Evolutionary conservation across 2,329 filamentous ascomycete genomes (phyloP).

Genomic region (Paecilomyces dactylethromorphus): DNA sequence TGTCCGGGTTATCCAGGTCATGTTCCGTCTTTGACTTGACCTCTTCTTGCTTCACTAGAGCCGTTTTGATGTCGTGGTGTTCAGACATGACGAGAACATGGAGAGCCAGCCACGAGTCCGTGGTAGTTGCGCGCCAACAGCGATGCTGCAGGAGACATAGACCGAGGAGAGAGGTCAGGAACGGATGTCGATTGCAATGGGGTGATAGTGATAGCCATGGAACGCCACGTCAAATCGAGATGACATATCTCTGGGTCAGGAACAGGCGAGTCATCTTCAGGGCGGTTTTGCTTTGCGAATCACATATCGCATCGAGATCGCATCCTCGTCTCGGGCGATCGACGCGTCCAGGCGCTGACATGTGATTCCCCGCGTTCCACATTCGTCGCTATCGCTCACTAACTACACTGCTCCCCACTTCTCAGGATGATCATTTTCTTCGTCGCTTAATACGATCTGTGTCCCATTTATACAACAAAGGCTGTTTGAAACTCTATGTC

Average conservation of each 20-base stretch:
- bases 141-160: not conserved
- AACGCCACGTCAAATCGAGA: not conserved
- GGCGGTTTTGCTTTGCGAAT: not conserved
- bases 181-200: not conserved
- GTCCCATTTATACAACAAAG: not conserved
- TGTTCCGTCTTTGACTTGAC: not conserved
- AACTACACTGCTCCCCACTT: too few species aligned
- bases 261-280: not conserved
- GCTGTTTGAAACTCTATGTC: not conserved
- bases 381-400: not conserved
- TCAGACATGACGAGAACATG: slow-evolving; percentile 2
- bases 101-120: not conserved
- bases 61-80: not conserved
- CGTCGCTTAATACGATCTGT: too few species aligned
- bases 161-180: not conserved
- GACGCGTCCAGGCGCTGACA: not conserved
- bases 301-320: not conserved
- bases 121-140: not conserved
- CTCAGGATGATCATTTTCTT: too few species aligned
- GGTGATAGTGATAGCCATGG: not conserved
- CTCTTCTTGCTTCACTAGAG: not conserved
- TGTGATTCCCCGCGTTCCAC: not conserved
- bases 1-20: slow-evolving; percentile 2
- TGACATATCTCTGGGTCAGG: not conserved
- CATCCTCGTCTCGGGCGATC: not conserved